phyloP scores from a whole-genome alignment of 2,329 filamentous ascomycete species.

The Fusarium avenaceum region DNA sequence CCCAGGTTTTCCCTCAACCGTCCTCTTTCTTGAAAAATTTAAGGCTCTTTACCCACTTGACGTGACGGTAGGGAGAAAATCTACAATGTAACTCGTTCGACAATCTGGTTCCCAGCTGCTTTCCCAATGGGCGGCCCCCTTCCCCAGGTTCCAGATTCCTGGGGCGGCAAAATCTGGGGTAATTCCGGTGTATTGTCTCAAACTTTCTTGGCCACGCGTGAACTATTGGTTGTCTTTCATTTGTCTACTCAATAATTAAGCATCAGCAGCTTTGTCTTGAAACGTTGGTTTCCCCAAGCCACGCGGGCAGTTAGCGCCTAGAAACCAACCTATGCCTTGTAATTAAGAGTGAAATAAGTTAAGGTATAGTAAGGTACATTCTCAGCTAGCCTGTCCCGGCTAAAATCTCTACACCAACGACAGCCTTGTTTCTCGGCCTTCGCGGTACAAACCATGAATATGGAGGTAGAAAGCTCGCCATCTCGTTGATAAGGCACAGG shows the following conservation, averaged over 20 bases:
- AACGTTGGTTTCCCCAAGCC: background rate
- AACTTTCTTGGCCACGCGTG: conserved; percentile 15
- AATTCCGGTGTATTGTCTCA: conserved; percentile 8
- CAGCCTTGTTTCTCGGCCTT: background rate
- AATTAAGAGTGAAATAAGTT: background rate
- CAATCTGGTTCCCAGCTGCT: conserved; percentile 15
- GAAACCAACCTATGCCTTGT: background rate
- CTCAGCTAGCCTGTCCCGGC: conserved; percentile 6
- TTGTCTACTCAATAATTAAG: background rate
- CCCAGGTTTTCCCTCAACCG: conserved; percentile 13
- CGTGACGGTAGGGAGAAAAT: conserved; percentile 1
- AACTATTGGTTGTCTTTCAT: conserved; percentile 1
- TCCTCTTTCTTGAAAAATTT: conserved; percentile 8
- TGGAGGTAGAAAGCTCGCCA: background rate
- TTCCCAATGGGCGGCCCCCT: background rate
- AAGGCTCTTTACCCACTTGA: background rate
- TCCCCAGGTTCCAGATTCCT: conserved; percentile 1
- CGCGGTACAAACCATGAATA: background rate
- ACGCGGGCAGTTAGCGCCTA: conserved; percentile 2
- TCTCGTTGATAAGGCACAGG: too few species aligned
- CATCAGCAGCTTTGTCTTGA: conserved; percentile 4
- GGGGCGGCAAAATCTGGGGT: conserved; percentile 25
- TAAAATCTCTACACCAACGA: conserved; percentile 22
- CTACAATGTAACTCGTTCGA: conserved; percentile 5
- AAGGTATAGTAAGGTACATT: background rate